Conservation (phyloP, 1,139 yeast genomes). For the Geotrichum siamense region DNA sequence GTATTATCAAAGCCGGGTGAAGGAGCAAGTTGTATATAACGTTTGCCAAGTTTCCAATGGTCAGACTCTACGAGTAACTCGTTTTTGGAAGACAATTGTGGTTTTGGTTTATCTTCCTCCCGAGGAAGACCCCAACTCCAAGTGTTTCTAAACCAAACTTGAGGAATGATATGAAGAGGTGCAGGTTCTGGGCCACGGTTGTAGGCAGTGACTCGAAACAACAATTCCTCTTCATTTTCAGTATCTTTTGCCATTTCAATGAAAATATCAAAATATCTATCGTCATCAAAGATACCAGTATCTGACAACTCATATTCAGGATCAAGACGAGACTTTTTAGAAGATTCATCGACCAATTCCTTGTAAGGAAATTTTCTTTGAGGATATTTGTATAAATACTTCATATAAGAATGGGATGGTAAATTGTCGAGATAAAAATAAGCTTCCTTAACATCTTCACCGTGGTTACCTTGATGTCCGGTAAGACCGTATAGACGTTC, state of each 20-base stretch:
- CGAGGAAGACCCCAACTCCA: slow-evolving; percentile 83
- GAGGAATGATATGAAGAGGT: slow-evolving; percentile 83
- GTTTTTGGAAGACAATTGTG: slow-evolving; percentile 38
- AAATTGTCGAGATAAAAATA: slow-evolving; percentile 80
- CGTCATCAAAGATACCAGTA: slow-evolving; percentile 69
- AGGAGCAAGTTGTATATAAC: slow-evolving; percentile 72
- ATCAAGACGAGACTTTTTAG: slow-evolving; percentile 55
- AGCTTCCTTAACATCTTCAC: slow-evolving; percentile 88
- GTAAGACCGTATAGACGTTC: slow-evolving; percentile 87
- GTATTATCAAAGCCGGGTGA: slow-evolving; percentile 65
- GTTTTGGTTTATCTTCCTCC: slow-evolving; percentile 43
- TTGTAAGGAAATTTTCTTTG: slow-evolving; percentile 78
- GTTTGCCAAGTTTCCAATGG: slow-evolving; percentile 66
- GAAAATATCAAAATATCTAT: slow-evolving; percentile 81
- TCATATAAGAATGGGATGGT: slow-evolving; percentile 91
- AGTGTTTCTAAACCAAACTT: slow-evolving; percentile 78
- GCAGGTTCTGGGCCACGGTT: slow-evolving; percentile 80
- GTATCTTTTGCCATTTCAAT: slow-evolving; percentile 89
- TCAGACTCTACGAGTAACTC: slow-evolving; percentile 47
- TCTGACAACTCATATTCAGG: slow-evolving; percentile 68
- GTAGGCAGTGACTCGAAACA: slow-evolving; percentile 83
- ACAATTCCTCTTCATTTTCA: slow-evolving; percentile 71
- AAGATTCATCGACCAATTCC: slow-evolving; percentile 64
- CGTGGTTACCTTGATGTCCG: slow-evolving; percentile 91
- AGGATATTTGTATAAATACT: slow-evolving; percentile 87